Percentiles rank a stretch among this genome's conserved stretches.
phyloP scores from a whole-genome alignment of 768 basidiomycete genomes.

The Podaxis carcinomalis region DNA sequence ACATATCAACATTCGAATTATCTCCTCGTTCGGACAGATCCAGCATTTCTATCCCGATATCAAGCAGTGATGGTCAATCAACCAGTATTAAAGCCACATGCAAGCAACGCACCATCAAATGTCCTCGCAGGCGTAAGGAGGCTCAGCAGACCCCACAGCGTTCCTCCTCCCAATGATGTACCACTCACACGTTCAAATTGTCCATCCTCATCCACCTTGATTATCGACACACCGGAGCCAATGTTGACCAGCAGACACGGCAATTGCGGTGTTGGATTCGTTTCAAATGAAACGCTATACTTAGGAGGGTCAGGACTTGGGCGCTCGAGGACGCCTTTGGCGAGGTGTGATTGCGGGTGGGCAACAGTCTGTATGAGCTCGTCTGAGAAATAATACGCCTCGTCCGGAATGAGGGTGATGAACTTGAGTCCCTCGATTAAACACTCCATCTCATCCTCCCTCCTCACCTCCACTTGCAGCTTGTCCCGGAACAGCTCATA shows the following conservation, averaged over 20 bases:
- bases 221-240: constrained; percentile 95
- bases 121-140: constrained; percentile 90
- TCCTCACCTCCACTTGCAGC: constrained; percentile 77
- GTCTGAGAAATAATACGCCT: constrained; percentile 98
- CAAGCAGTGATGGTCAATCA: constrained; percentile 12
- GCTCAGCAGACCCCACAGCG: constrained; percentile 93
- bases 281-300: constrained; percentile 86
- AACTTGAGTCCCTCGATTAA: constrained; percentile 95
- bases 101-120: constrained; percentile 80
- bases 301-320: constrained; percentile 89
- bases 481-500: constrained; percentile 74
- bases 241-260: constrained; percentile 98
- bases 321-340: constrained; percentile 50
- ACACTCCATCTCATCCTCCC: constrained; percentile 99
- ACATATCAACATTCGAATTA: constrained; percentile 94
- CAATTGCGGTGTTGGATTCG: constrained; percentile 78
- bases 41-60: constrained; percentile 76
- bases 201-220: constrained; percentile 95
- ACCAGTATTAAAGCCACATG: constrained; percentile 5
- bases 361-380: constrained; percentile 78
- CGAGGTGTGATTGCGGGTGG: constrained; percentile 21
- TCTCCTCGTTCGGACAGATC: constrained; percentile 90
- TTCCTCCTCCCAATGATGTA: constrained; percentile 95
- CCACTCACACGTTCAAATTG: constrained; percentile 95
- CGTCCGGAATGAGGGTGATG: constrained; percentile 91